Conservation (phyloP, 2,329 filamentous ascomycete genomes). For the Cordyceps militaris region DNA sequence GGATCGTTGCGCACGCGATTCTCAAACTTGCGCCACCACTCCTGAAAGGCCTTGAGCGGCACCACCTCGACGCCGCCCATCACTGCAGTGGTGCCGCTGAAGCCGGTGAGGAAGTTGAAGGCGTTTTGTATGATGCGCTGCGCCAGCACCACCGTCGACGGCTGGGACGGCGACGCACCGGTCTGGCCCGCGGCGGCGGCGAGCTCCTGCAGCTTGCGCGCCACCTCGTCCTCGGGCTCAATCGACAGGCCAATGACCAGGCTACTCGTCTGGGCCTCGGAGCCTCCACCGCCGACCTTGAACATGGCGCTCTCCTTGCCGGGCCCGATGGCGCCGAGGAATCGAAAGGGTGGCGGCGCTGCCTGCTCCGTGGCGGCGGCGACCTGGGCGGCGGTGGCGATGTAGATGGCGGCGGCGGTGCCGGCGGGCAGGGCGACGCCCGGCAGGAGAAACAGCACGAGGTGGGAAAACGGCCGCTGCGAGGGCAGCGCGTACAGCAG, state of each 20-base stretch:
- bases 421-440: constrained; percentile 63
- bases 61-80: constrained; percentile 72
- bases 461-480: constrained; percentile 62
- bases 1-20: constrained; percentile 77
- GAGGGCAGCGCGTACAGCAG: constrained; percentile 47
- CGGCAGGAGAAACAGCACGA: constrained; percentile 85
- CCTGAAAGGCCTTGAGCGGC: constrained; percentile 88
- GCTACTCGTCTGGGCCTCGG: constrained; percentile 17
- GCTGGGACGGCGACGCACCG: constrained; percentile 27
- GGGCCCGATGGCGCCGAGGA: constrained; percentile 82
- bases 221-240: constrained; percentile 68
- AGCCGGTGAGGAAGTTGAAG: constrained; percentile 91
- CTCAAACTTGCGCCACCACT: constrained; percentile 98
- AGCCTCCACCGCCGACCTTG: constrained; percentile 49
- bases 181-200: constrained; percentile 22
- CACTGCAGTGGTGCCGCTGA: constrained; percentile 59
- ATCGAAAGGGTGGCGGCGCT: constrained; percentile 54
- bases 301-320: constrained; percentile 92
- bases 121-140: constrained; percentile 94
- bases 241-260: constrained; percentile 76
- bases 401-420: constrained; percentile 84
- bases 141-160: constrained; percentile 71
- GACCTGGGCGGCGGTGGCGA: constrained; percentile 49
- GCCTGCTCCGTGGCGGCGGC: constrained; percentile 27
- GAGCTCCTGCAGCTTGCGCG: constrained; percentile 58